Conservation (phyloP, 352 stramenopile species). For the Thalassiosira hispida region DNA sequence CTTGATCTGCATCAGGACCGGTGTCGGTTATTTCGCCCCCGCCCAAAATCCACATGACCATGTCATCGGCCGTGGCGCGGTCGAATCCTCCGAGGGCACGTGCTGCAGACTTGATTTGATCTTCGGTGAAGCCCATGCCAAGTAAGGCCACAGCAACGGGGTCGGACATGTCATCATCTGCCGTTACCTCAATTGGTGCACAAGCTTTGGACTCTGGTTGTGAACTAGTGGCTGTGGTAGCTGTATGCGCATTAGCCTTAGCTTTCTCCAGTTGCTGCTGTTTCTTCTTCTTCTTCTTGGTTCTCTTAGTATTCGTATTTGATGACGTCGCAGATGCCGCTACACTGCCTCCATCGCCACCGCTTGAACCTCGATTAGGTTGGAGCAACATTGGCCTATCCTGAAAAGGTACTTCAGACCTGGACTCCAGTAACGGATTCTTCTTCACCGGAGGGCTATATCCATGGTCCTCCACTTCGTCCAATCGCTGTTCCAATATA, state of each 20-base stretch:
- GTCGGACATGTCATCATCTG: constrained; percentile 55
- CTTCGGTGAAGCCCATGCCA: constrained; percentile 79
- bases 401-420: too few relatives aligned
- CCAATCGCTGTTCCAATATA: constrained; percentile 42
- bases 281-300: constrained; percentile 73
- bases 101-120: constrained; percentile 72
- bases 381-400: too few relatives aligned
- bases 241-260: constrained; percentile 5
- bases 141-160: constrained; percentile 72
- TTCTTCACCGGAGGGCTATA: constrained; percentile 49
- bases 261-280: constrained; percentile 32
- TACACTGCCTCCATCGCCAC: background rate
- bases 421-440: background rate
- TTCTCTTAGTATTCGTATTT: constrained; percentile 54
- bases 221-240: constrained; percentile 6
- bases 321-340: background rate
- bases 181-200: background rate
- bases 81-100: constrained; percentile 76
- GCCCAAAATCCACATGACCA: constrained; percentile 82
- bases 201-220: constrained; percentile 19
- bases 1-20: constrained; percentile 20
- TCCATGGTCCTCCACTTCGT: constrained; percentile 65
- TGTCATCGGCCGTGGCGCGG: constrained; percentile 75
- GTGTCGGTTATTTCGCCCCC: constrained; percentile 32
- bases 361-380: too few relatives aligned